Percentiles rank a stretch among this genome's conserved stretches.
phyloP scores from a whole-genome alignment of 2,329 filamentous ascomycete genomes.

The Diaporthe nobilis region DNA sequence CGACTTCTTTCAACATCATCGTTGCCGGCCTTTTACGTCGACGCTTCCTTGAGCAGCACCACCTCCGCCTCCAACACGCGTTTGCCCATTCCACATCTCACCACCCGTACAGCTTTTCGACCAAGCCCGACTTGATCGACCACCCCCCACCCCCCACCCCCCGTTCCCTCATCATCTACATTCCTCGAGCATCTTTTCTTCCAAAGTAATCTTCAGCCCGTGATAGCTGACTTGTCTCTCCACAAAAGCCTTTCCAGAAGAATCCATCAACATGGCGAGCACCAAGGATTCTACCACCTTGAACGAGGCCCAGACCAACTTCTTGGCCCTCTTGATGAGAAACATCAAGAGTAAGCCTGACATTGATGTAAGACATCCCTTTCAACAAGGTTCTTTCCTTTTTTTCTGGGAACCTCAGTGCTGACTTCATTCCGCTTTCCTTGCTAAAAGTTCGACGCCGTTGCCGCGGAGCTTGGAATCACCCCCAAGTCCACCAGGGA shows the following conservation, averaged over 20 bases:
- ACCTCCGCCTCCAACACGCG: background rate
- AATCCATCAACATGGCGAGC: background rate
- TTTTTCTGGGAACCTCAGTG: background rate
- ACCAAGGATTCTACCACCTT: background rate
- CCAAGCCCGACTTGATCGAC: background rate
- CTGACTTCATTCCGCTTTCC: background rate
- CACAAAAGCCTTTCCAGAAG: background rate
- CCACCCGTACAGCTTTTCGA: background rate
- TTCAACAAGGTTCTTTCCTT: background rate
- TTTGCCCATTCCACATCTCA: background rate
- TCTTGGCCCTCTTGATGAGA: constrained; percentile 38
- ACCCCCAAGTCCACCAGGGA: constrained; percentile 39
- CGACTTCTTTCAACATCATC: background rate
- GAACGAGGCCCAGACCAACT: constrained; percentile 38
- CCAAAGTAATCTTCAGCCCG: background rate
- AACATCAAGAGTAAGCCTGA: constrained; percentile 42
- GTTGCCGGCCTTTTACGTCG: no score
- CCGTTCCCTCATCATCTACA: background rate
- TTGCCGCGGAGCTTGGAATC: constrained; percentile 31
- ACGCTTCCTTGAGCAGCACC: background rate
- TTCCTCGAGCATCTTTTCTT: background rate
- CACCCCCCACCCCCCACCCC: no score
- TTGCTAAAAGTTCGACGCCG: constrained; percentile 39
- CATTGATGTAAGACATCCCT: constrained; percentile 36
- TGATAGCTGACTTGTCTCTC: background rate